Base-by-base conservation (phyloP, 2,329 filamentous ascomycete species). In the Aspergillus fischeri region DNA sequence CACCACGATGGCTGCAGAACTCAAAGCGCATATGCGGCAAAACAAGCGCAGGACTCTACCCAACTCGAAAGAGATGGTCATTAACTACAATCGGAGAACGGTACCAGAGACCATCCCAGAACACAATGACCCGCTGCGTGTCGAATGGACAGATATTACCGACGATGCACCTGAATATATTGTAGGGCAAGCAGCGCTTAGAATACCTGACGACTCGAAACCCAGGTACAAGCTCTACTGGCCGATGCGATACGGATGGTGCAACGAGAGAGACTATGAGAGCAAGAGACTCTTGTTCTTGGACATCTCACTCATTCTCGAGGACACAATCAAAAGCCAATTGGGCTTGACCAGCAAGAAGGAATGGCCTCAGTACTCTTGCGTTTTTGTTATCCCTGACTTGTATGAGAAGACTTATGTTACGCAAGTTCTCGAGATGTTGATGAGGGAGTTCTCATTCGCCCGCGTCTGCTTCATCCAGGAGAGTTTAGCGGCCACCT, bases 331-430 rank as follows among this genome's bases (percentile, higher is more conserved):
- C 67, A 88, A 88, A 62, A 86, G 84, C n/a, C 91, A 97, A 68
- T 81, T 97, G 8, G 90, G 89, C 1, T 74, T 97, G 45, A 86
- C 82, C 28, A 86, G 85, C 61, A 89, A 89, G 67, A 89, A 88
- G 66, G 87, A 93, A 52, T 95, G 92, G 86, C 83, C 84, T 54
- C 90, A 95, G 71, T 97, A 97, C 75, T 94, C 90, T 67, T 97
- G 92, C 66, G 92, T 97, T n/a, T 91, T 97, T 68, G 87, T 99
- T 61, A 95, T 99, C 49, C 94, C 94, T 0, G 94, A 99, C 72
- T 81, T 99, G 9, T 99, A 97, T 76, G 94, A 99, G 77, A 95
- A 96, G 73, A 86, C 85, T 52, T 96, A 97, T 63, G 91, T 97
- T 20, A 91, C 91, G 51, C 87, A 89, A 70, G 79, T 95, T 9